These are phyloP conservation scores for Xylaria sp. DNA, from an alignment of 2,329 filamentous ascomycete genomes.

Conservation along the genomic window DNA sequence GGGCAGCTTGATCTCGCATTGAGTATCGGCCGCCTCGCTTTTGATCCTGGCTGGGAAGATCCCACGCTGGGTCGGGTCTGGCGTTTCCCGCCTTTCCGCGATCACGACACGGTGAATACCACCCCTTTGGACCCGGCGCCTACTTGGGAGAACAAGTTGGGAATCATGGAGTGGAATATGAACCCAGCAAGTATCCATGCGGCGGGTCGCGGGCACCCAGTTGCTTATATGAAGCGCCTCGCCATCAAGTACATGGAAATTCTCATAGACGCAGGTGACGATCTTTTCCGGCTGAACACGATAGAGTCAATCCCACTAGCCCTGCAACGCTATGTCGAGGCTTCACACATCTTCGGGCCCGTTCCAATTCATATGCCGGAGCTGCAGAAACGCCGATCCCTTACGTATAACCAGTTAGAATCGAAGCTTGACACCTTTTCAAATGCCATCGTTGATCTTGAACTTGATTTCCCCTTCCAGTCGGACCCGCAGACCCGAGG, in stretches of 20 bases:
- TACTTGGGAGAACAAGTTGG: neutral
- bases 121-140: too few species aligned
- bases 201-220: neutral
- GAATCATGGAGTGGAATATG: neutral
- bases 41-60: neutral
- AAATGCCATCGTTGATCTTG: too few species aligned
- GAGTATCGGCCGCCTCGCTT: neutral
- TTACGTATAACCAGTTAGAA: too few species aligned
- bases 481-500: too few species aligned
- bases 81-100: neutral
- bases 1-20: neutral
- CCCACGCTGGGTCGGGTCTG: neutral
- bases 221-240: constrained; percentile 13
- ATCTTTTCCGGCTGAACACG: neutral
- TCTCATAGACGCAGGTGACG: constrained; percentile 4
- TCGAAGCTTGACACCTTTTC: too few species aligned
- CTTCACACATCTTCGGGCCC: constrained; percentile 10
- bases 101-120: too few species aligned
- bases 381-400: neutral
- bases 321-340: constrained; percentile 7
- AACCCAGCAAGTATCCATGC: neutral
- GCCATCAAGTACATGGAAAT: constrained; percentile 10
- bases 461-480: too few species aligned
- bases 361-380: neutral
- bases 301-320: constrained; percentile 3